A percentile compares a stretch with the other conserved stretches of the same genome.
Conservation (phyloP, 257 asterid genomes). For the Ilex aquifolium region DNA sequence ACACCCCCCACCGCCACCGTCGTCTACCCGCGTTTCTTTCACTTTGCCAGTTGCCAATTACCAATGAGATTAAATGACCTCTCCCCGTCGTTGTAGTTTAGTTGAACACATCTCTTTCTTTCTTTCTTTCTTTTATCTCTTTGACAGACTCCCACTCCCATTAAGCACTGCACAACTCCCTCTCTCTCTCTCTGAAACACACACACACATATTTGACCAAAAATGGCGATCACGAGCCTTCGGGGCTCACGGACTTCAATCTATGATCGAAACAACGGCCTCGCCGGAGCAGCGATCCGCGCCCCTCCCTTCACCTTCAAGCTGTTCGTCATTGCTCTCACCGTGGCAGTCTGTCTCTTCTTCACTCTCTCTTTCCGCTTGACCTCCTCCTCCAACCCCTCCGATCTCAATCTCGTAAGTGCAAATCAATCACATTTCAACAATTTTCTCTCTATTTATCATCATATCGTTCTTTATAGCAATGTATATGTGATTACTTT, state of each 20-base stretch:
- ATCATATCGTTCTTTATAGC: neutral
- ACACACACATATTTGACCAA: slow-evolving; percentile 9
- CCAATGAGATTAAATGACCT: too few relatives aligned
- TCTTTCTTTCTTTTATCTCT: slow-evolving; percentile 2
- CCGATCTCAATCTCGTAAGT: slow-evolving; percentile 42
- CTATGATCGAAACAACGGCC: slow-evolving; percentile 26
- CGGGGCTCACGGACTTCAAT: slow-evolving; percentile 18
- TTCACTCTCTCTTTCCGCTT: slow-evolving; percentile 31
- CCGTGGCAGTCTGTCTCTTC: slow-evolving; percentile 35
- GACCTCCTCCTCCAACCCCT: slow-evolving; percentile 27
- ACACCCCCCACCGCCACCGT: too few relatives aligned
- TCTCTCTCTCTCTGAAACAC: neutral
- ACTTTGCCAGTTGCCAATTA: too few relatives aligned
- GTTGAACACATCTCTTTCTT: neutral
- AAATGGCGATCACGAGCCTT: slow-evolving; percentile 33
- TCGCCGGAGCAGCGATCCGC: neutral
- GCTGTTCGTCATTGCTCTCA: slow-evolving; percentile 33
- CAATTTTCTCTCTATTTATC: neutral
- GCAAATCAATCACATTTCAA: neutral
- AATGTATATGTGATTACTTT: slow-evolving; percentile 3
- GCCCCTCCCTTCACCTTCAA: slow-evolving; percentile 13
- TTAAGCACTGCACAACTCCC: neutral
- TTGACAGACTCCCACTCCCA: slow-evolving; percentile 17
- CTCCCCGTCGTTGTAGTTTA: too few relatives aligned
- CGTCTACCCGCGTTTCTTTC: too few relatives aligned